Conservation (phyloP, 2,329 filamentous ascomycete species). For the Sclerotinia nivalis region DNA sequence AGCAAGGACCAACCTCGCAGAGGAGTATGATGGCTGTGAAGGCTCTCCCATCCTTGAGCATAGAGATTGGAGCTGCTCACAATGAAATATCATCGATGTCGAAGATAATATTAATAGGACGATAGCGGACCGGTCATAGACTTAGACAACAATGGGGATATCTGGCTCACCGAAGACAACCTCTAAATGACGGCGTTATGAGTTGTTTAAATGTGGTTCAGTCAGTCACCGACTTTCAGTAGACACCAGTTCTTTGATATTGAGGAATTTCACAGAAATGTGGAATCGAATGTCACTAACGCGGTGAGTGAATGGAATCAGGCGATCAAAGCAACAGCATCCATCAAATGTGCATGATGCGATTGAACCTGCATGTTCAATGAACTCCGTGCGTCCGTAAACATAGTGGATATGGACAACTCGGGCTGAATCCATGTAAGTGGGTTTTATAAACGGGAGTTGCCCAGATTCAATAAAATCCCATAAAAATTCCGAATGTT, state of each 20-base stretch:
- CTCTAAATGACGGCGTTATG: background rate
- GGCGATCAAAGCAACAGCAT: background rate
- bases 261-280: background rate
- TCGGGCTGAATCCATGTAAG: background rate
- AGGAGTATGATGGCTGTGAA: background rate
- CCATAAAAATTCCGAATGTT: background rate
- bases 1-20: background rate
- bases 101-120: background rate
- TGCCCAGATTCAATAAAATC: background rate
- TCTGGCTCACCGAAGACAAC: background rate
- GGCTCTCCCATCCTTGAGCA: too few species aligned
- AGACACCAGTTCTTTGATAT: background rate
- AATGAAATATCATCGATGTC: background rate
- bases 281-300: background rate
- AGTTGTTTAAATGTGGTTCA: background rate
- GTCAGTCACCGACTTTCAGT: background rate
- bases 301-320: background rate
- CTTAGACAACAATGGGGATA: background rate
- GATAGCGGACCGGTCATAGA: background rate
- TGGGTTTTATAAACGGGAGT: background rate
- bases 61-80: background rate
- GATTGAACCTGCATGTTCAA: conserved; percentile 1
- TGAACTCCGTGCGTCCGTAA: background rate
- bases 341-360: background rate
- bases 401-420: background rate